phyloP scores from a whole-genome alignment of 257 asterid genomes.

The Gardenia jasminoides region DNA sequence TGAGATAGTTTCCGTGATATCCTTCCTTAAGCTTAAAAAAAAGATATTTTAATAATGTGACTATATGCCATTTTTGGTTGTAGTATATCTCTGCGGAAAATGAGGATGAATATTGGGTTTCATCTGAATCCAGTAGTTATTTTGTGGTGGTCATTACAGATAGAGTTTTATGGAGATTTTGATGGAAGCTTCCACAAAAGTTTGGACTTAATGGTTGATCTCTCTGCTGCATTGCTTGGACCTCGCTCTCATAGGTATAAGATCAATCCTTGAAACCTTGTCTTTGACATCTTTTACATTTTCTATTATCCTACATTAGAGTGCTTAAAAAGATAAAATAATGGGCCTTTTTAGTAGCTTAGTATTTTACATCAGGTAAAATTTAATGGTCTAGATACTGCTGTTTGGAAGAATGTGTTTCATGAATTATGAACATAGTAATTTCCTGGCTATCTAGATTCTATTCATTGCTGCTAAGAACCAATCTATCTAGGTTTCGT shows the following conservation, averaged over 20 bases:
- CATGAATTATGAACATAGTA: not conserved
- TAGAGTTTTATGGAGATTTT: conserved; percentile 94
- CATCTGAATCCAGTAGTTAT: not conserved
- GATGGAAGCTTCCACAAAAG: conserved; percentile 95
- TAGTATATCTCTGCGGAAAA: not conserved
- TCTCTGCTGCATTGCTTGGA: conserved; percentile 85
- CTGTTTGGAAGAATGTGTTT: not conserved
- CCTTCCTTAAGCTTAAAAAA: not conserved
- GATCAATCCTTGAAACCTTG: not conserved
- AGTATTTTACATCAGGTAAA: not conserved
- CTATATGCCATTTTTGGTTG: not conserved
- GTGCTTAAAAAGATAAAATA: not conserved
- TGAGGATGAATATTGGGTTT: not conserved
- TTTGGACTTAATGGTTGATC: conserved; percentile 69
- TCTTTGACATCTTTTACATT: not conserved
- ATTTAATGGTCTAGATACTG: not conserved
- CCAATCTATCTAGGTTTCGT: not conserved
- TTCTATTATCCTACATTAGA: not conserved
- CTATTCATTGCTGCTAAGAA: not conserved
- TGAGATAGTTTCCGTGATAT: not conserved
- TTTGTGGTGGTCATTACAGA: conserved; percentile 40
- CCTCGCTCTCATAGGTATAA: conserved; percentile 76
- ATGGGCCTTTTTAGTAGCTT: not conserved
- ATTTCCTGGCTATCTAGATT: not conserved
- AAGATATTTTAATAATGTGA: not conserved